phyloP scores from a whole-genome alignment of 139 green algal species.

The Coelastrella sp. region DNA sequence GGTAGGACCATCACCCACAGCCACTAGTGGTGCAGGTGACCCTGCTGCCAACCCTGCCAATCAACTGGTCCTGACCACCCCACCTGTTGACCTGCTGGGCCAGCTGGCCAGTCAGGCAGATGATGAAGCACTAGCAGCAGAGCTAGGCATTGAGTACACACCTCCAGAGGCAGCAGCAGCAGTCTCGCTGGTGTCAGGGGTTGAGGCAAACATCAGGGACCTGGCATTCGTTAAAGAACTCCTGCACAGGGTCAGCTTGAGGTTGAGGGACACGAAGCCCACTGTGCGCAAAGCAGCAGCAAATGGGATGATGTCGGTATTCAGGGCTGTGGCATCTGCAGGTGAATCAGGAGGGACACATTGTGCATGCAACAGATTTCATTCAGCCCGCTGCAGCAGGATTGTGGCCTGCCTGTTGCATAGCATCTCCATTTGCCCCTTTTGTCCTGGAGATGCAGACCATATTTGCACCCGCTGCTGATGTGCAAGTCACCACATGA shows the following conservation, averaged over 20 bases:
- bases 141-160: slow-evolving; percentile 13
- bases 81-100: not conserved
- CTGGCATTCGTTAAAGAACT: not conserved
- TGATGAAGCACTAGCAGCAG: slow-evolving; percentile 21
- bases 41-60: not conserved
- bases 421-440: not conserved
- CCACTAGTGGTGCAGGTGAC: not conserved
- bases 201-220: not conserved
- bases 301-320: slow-evolving; percentile 53
- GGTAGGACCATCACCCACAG: slow-evolving; percentile 43
- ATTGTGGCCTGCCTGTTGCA: not conserved
- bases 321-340: slow-evolving; percentile 42
- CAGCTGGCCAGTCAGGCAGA: slow-evolving; percentile 19
- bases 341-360: not conserved
- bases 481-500: too few relatives aligned
- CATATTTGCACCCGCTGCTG: too few relatives aligned
- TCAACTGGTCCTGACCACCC: not conserved
- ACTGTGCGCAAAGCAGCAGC: slow-evolving; percentile 70
- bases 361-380: not conserved
- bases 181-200: not conserved
- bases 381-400: not conserved
- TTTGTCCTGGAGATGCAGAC: too few relatives aligned
- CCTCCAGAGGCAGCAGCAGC: not conserved
- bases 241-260: slow-evolving; percentile 41
- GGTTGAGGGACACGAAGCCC: slow-evolving; percentile 81